These are phyloP conservation scores for Pythium diclinum DNA, from an alignment of 352 stramenopile genomes.

Conservation along the genomic window DNA sequence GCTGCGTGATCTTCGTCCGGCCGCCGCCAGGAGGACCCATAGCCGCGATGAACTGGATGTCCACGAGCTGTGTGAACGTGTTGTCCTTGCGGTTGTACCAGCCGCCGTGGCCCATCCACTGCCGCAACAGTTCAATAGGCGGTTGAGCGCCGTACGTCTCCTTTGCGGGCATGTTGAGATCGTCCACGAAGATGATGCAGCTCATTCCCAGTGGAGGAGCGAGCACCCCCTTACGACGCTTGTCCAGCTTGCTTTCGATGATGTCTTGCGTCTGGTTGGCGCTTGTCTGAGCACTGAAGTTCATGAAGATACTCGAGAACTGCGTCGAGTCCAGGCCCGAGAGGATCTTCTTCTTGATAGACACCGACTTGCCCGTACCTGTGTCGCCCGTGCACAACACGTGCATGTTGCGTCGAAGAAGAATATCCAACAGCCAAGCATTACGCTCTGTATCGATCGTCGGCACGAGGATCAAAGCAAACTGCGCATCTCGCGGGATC, in stretches of 20 bases:
- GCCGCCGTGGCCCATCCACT: constrained; percentile 93
- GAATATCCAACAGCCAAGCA: constrained; percentile 87
- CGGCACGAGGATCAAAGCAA: constrained; percentile 89
- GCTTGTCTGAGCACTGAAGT: constrained; percentile 92
- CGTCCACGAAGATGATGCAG: constrained; percentile 93
- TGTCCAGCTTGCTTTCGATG: constrained; percentile 93
- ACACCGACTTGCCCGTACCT: constrained; percentile 93
- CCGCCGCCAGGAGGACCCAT: constrained; percentile 92
- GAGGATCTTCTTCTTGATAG: constrained; percentile 92
- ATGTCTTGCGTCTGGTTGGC: constrained; percentile 94
- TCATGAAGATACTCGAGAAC: constrained; percentile 90
- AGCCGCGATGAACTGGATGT: constrained; percentile 91
- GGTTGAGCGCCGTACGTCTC: constrained; percentile 93
- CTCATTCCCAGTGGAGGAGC: constrained; percentile 88
- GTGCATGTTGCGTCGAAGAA: constrained; percentile 87
- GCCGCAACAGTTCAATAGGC: constrained; percentile 90
- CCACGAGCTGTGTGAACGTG: constrained; percentile 89
- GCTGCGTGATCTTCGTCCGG: constrained; percentile 90
- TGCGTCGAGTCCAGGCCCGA: constrained; percentile 60
- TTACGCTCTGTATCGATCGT: constrained; percentile 93
- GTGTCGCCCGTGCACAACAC: constrained; percentile 91
- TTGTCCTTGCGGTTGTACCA: constrained; percentile 95
- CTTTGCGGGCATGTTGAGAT: constrained; percentile 94
- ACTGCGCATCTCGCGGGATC: constrained; percentile 72
- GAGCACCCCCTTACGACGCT: constrained; percentile 91